Conservation (phyloP, 345 rosid genomes). For the Aegle marmelos region DNA sequence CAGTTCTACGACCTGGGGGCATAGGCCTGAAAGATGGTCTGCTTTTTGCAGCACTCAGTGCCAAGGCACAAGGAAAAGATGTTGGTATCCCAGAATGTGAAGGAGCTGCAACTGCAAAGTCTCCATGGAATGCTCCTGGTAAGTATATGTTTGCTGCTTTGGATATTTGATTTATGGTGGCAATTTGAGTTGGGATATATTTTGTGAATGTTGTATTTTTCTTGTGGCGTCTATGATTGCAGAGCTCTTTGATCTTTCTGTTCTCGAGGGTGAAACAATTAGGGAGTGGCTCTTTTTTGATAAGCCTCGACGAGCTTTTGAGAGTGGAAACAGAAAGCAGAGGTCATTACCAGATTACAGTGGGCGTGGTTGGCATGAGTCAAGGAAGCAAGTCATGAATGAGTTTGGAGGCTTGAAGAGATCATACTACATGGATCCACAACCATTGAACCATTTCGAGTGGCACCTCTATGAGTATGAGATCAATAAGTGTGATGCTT, state of each 20-base stretch:
- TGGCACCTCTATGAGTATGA: constrained; percentile 99
- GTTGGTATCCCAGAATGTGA: constrained; percentile 98
- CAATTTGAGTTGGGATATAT: constrained; percentile 7
- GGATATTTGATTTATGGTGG: neutral
- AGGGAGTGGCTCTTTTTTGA: constrained; percentile 99
- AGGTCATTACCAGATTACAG: constrained; percentile 95
- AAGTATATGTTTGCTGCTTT: constrained; percentile 21
- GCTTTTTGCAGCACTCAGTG: constrained; percentile 81
- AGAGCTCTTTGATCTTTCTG: constrained; percentile 92
- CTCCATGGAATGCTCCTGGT: constrained; percentile 99
- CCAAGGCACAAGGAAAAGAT: constrained; percentile 81
- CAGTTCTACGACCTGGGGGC: constrained; percentile 86
- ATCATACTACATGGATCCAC: constrained; percentile 99
- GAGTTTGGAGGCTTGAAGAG: constrained; percentile 91
- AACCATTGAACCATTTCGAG: constrained; percentile 81
- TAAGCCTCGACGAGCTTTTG: constrained; percentile 95
- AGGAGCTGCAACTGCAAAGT: constrained; percentile 98
- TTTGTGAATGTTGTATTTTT: neutral
- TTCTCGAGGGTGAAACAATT: constrained; percentile 82
- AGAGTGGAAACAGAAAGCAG: constrained; percentile 97
- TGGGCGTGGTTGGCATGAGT: constrained; percentile 99
- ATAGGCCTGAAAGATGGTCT: constrained; percentile 86
- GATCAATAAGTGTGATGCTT: constrained; percentile 86
- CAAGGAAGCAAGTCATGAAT: constrained; percentile 93
- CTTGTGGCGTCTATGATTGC: constrained; percentile 30